Evolutionary conservation across 176 grass and related monocot genomes (phyloP).

Genomic region (Juncus effusus): DNA sequence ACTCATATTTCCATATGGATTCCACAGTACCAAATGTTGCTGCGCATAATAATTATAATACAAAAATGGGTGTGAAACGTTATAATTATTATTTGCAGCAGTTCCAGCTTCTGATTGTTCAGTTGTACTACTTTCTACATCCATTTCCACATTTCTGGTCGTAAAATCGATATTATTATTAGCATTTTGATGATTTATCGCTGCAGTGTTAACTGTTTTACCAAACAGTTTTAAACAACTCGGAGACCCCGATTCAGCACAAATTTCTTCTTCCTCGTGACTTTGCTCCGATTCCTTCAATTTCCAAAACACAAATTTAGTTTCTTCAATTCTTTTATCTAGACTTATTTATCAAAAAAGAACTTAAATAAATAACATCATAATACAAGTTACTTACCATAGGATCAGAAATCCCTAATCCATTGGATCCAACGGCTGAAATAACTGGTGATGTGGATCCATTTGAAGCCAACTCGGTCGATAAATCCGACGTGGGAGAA

Average conservation of each 20-base stretch:
- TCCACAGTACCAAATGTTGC: slow-evolving; percentile 33
- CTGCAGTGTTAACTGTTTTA: slow-evolving; percentile 42
- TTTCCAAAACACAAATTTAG: slow-evolving; percentile 14
- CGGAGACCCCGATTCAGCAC: slow-evolving; percentile 28
- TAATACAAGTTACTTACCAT: no score
- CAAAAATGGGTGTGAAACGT: slow-evolving; percentile 35
- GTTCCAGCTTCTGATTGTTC: slow-evolving; percentile 15
- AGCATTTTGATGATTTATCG: slow-evolving; percentile 7
- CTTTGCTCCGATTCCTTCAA: slow-evolving; percentile 15
- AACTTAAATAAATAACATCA: slow-evolving; percentile 26
- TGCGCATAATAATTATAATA: slow-evolving; percentile 27
- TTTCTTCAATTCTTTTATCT: background rate
- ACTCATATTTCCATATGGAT: slow-evolving; percentile 28
- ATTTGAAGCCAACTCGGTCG: slow-evolving; percentile 19
- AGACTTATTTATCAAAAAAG: slow-evolving; percentile 4
- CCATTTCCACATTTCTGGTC: slow-evolving; percentile 27
- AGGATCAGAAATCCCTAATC: slow-evolving; percentile 27
- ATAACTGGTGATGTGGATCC: slow-evolving; percentile 37
- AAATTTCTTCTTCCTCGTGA: slow-evolving; percentile 22
- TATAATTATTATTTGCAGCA: slow-evolving; percentile 32
- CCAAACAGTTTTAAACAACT: slow-evolving; percentile 61
- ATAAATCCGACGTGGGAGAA: slow-evolving; percentile 66
- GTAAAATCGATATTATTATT: slow-evolving; percentile 39
- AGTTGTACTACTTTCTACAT: slow-evolving; percentile 11
- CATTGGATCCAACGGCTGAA: slow-evolving; percentile 35